Evolutionary conservation across 2,329 filamentous ascomycete genomes (phyloP), one percentile per base, ranked within the genome.

Genomic region (Penicillium vulpinum): DNA sequence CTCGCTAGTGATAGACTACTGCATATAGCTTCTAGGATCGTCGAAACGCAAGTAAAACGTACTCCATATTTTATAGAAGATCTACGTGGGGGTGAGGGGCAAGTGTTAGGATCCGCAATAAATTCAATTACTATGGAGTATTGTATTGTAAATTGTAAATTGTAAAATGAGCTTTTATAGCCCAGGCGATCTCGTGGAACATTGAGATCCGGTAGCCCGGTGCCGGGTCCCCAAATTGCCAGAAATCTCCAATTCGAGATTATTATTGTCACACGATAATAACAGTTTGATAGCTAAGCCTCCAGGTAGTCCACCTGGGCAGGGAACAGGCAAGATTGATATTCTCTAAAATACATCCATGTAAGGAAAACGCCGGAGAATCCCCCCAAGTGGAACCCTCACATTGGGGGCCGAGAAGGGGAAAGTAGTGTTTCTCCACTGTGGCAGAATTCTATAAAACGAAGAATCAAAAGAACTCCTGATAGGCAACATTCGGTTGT

Each of bases 371-470:
- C 26, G 15, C 29, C 7, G 21, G 10, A 4, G n/a, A 33, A 5
- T 40, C 15, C 18, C n/a, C n/a, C n/a, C n/a, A 39, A 18, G 31
- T 47, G 31, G 51, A 22, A 10, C n/a, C 24, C 44, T 41, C 29
- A 43, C 50, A 43, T 38, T 50, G 22, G 29, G 51, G 51, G 31
- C 40, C 26, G 15, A 11, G 18, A 53, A 16, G 24, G n/a, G n/a
- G n/a, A 36, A 36, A 24, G 39, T 35, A 18, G 18, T n/a, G n/a
- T 10, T 13, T 33, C 35, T 22, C 53, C 53, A 56, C 53, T 56
- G 28, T 40, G 45, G 38, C 29, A 52, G 31, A 28, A 46, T 28
- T 31, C 22, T 6, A 6, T 21, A 22, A 39, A 21, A n/a, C n/a
- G n/a, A 18, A 33, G 29, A 21, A 10, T 5, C n/a, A 15, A 22